Conservation (phyloP, 2,329 filamentous ascomycete genomes). For the Venturia asperata region DNA sequence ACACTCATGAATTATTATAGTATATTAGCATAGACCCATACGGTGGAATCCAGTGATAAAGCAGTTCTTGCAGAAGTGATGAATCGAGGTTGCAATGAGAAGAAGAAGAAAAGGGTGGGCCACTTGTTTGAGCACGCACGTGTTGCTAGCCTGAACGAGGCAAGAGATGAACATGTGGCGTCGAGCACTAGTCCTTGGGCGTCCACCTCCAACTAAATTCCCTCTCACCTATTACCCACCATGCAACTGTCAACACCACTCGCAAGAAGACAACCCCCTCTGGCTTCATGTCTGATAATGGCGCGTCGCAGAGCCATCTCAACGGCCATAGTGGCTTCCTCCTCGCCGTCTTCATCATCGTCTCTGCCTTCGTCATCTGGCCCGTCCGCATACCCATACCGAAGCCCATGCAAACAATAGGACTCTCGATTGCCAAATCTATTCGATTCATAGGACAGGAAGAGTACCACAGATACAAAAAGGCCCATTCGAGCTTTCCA, state of each 20-base stretch:
- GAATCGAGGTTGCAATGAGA: neutral
- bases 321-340: constrained; percentile 4
- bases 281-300: constrained; percentile 12
- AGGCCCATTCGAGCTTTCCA: neutral
- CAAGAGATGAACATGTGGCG: neutral
- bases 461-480: neutral
- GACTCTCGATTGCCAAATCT: neutral
- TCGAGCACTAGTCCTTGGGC: neutral
- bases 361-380: constrained; percentile 11
- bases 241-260: neutral
- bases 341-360: constrained; percentile 8
- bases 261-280: neutral
- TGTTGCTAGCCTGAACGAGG: neutral
- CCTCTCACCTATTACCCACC: neutral
- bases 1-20: too few species aligned
- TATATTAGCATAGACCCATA: too few species aligned
- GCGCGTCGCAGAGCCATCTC: constrained; percentile 10
- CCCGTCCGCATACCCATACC: neutral
- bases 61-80: neutral
- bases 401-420: neutral
- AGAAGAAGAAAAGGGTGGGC: neutral
- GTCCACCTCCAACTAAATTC: neutral
- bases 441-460: neutral
- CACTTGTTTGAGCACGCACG: neutral
- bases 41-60: too few species aligned